These are phyloP conservation scores for Tetragonia tetragonoides DNA, from an alignment of 148 eudicot species.

Conservation along the genomic window DNA sequence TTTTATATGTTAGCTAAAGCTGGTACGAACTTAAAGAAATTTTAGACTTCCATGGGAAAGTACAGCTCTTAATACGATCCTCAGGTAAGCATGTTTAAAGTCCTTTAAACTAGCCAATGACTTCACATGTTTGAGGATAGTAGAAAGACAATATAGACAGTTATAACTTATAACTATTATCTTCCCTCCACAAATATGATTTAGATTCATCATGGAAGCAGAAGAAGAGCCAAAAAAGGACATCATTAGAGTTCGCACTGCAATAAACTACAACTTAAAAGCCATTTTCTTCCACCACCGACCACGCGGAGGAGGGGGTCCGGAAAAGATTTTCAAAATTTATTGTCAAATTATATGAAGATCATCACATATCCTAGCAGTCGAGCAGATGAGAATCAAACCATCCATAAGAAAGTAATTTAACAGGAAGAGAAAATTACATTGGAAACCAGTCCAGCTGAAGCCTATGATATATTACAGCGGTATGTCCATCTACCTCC, in stretches of 20 bases:
- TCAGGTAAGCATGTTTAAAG: not conserved
- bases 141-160: not conserved
- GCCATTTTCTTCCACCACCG: not conserved
- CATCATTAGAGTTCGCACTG: not conserved
- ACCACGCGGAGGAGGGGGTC: not conserved
- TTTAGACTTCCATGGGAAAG: not conserved
- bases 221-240: not conserved
- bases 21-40: not conserved
- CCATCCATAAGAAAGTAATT: slow-evolving; percentile 10
- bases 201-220: not conserved
- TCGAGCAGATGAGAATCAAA: slow-evolving; percentile 3
- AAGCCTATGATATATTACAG: slow-evolving; percentile 87
- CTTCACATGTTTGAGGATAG: not conserved
- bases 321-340: not conserved
- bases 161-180: not conserved
- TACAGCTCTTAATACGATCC: not conserved
- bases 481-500: slow-evolving; percentile 99
- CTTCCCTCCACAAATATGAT: not conserved
- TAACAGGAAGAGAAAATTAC: slow-evolving; percentile 46
- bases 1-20: not conserved
- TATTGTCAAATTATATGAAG: not conserved
- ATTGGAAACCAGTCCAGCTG: slow-evolving; percentile 94
- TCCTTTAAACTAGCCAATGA: not conserved
- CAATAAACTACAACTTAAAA: not conserved
- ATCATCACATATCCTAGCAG: not conserved